Percentiles rank a stretch among this genome's conserved stretches.
These are phyloP conservation scores for Phaeosphaeriaceae sp. DNA, from an alignment of 2,329 filamentous ascomycete species.

Conservation along the genomic window DNA sequence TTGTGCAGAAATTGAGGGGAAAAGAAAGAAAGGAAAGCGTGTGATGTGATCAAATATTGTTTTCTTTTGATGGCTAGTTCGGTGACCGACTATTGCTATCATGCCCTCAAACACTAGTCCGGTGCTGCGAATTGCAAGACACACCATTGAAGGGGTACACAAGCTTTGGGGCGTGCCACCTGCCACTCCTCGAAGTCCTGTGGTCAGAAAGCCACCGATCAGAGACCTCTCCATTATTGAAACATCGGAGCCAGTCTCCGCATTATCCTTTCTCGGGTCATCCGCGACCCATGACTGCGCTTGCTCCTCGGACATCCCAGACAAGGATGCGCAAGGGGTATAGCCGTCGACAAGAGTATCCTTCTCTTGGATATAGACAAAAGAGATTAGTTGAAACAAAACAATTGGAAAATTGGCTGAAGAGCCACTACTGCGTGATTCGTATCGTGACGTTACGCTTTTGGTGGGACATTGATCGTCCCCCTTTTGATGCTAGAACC, in stretches of 20 bases:
- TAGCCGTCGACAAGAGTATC: slow-evolving; percentile 44
- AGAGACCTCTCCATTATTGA: slow-evolving; percentile 23
- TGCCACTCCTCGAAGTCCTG: slow-evolving; percentile 20
- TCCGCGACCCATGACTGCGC: slow-evolving; percentile 37
- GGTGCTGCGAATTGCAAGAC: slow-evolving; percentile 3
- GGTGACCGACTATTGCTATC: background rate
- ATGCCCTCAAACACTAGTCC: background rate
- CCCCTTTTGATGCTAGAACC: slow-evolving; percentile 12
- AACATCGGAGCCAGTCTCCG: slow-evolving; percentile 20
- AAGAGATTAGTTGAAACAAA: slow-evolving; percentile 13
- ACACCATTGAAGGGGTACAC: slow-evolving; percentile 3
- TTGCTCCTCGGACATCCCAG: slow-evolving; percentile 32
- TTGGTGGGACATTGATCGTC: slow-evolving; percentile 16
- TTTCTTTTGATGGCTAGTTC: slow-evolving; percentile 8
- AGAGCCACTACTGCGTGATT: slow-evolving; percentile 39
- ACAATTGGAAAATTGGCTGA: slow-evolving; percentile 39
- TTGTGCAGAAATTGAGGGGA: background rate
- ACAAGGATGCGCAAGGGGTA: slow-evolving; percentile 30
- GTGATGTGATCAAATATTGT: slow-evolving; percentile 4
- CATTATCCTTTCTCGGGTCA: slow-evolving; percentile 15
- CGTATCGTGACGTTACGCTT: slow-evolving; percentile 30
- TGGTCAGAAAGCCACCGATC: slow-evolving; percentile 9
- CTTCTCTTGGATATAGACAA: slow-evolving; percentile 31
- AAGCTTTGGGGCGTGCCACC: slow-evolving; percentile 16
- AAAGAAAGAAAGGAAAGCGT: background rate